Conservation (phyloP, 768 basidiomycete species). For the Sutorius australiensis region DNA sequence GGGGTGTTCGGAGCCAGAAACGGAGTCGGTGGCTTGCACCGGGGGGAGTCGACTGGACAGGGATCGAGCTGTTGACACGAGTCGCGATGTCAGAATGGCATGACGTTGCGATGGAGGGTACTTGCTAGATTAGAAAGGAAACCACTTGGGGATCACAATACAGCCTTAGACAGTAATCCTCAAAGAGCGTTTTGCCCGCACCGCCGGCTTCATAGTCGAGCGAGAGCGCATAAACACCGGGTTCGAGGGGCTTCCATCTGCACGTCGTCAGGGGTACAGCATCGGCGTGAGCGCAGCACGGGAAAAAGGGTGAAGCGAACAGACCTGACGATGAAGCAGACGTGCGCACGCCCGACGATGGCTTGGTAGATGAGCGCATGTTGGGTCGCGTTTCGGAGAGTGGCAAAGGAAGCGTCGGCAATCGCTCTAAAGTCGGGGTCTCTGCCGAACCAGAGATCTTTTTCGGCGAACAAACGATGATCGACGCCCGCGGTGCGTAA, state of each 20-base stretch:
- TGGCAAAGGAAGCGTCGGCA: conserved; percentile 53
- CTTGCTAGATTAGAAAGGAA: conserved; percentile 61
- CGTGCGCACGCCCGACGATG: conserved; percentile 51
- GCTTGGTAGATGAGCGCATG: conserved; percentile 53
- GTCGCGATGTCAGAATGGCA: not conserved
- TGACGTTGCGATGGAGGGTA: not conserved
- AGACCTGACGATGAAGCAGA: conserved; percentile 55
- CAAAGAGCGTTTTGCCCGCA: conserved; percentile 51
- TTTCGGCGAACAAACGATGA: conserved; percentile 60
- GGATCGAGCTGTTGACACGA: conserved; percentile 43
- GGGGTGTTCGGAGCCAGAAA: conserved; percentile 55
- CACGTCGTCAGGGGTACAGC: not conserved
- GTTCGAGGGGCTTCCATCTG: conserved; percentile 50
- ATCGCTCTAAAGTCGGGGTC: conserved; percentile 63
- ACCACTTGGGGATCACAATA: conserved; percentile 52
- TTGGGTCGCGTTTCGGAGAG: conserved; percentile 39
- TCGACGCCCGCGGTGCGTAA: conserved; percentile 53
- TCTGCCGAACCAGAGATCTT: conserved; percentile 62
- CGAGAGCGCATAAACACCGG: conserved; percentile 48
- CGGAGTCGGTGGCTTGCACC: conserved; percentile 62
- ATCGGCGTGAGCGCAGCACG: not conserved
- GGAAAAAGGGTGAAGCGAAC: not conserved
- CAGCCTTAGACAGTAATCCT: conserved; percentile 48
- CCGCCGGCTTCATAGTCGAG: conserved; percentile 66
- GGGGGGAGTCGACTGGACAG: conserved; percentile 48